Evolutionary conservation across 1,284 basidiomycete species (phyloP).

Genomic region (Boletus semigastroideus): DNA sequence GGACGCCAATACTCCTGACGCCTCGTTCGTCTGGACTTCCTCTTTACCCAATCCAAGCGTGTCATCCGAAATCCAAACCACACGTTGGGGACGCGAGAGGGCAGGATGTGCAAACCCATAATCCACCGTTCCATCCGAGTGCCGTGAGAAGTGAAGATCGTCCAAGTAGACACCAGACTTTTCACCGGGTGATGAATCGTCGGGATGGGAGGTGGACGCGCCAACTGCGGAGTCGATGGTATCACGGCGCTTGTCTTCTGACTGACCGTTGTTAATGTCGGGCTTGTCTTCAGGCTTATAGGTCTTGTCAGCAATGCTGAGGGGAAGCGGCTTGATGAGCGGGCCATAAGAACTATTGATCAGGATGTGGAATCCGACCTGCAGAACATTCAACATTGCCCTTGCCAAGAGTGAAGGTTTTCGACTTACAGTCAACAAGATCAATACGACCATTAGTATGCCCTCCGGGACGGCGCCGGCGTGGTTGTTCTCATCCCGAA

Average conservation of each 20-base stretch:
- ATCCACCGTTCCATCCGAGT: slow-evolving; percentile 27
- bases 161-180: slow-evolving; percentile 18
- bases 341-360: slow-evolving; percentile 71
- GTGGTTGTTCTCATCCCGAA: slow-evolving; percentile 50
- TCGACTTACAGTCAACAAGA: slow-evolving; percentile 71
- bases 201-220: slow-evolving; percentile 3
- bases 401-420: neutral
- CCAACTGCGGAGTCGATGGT: slow-evolving; percentile 9
- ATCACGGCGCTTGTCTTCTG: slow-evolving; percentile 14
- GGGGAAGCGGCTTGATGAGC: slow-evolving; percentile 65
- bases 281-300: slow-evolving; percentile 37
- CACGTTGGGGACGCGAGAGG: slow-evolving; percentile 67
- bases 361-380: slow-evolving; percentile 68
- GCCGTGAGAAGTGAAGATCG: slow-evolving; percentile 21
- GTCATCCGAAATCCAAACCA: slow-evolving; percentile 83
- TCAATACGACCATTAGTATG: slow-evolving; percentile 80
- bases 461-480: slow-evolving; percentile 70
- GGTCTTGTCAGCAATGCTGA: slow-evolving; percentile 76
- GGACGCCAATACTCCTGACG: slow-evolving; percentile 59
- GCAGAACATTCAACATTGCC: slow-evolving; percentile 4
- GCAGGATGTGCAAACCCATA: slow-evolving; percentile 84
- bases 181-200: slow-evolving; percentile 3
- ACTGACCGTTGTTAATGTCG: slow-evolving; percentile 21
- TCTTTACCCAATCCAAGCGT: slow-evolving; percentile 55
- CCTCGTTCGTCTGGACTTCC: slow-evolving; percentile 59